Conservation (phyloP, 306 rosid genomes). For the Rosa rugosa region DNA sequence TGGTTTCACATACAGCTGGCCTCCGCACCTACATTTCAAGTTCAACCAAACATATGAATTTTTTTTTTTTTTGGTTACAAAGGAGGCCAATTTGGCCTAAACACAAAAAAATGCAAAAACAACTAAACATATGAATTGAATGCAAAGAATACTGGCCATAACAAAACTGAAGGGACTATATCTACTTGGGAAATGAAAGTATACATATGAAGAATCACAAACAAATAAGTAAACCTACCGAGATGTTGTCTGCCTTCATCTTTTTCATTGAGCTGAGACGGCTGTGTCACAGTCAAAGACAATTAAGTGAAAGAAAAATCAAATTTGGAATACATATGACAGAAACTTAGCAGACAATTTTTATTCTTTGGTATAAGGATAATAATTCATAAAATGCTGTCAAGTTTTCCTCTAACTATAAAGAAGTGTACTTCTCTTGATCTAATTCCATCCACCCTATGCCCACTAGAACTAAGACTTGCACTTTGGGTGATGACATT, state of each 20-base stretch:
- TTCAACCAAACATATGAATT: no score
- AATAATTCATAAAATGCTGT: neutral
- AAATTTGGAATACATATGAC: neutral
- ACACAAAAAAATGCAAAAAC: no score
- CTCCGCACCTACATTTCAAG: conserved; percentile 1
- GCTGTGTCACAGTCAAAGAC: neutral
- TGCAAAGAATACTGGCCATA: neutral
- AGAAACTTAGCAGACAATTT: neutral
- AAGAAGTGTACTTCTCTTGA: neutral
- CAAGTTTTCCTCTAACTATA: neutral
- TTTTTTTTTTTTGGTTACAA: no score
- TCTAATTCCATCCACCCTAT: neutral
- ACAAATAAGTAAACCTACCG: neutral
- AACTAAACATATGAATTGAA: neutral
- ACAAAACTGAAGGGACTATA: neutral
- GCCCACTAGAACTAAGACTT: neutral
- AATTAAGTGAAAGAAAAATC: neutral
- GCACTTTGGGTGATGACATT: neutral
- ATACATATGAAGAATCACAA: neutral
- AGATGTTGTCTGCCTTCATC: neutral
- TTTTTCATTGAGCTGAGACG: neutral
- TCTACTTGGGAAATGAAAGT: neutral
- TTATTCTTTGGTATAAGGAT: neutral
- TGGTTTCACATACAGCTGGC: neutral
- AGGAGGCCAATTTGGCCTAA: no score